phyloP scores from a whole-genome alignment of 2,329 filamentous ascomycete genomes.

The Pseudomassariella vexata region DNA sequence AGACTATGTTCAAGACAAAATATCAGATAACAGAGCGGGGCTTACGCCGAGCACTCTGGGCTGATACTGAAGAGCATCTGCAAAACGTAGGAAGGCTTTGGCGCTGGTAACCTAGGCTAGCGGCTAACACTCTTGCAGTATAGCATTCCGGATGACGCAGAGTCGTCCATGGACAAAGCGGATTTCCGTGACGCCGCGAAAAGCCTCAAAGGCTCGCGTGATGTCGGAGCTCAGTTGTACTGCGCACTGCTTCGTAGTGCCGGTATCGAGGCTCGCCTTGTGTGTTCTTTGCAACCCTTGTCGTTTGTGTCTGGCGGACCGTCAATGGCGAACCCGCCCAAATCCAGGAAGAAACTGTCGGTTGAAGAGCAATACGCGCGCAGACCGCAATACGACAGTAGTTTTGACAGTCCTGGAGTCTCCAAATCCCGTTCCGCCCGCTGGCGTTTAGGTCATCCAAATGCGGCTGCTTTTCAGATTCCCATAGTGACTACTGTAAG shows the following conservation, averaged over 20 bases:
- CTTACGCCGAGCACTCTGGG: conserved; percentile 68
- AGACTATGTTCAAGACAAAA: conserved; percentile 59
- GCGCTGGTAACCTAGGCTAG: conserved; percentile 9
- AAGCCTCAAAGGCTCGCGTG: conserved; percentile 72
- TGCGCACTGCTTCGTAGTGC: conserved; percentile 79
- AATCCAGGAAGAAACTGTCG: conserved; percentile 21
- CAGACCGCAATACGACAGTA: conserved; percentile 32
- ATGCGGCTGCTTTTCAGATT: conserved; percentile 46
- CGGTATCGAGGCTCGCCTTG: conserved; percentile 75
- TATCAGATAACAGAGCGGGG: conserved; percentile 70
- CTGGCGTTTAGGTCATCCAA: conserved; percentile 48
- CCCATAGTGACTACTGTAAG: conserved; percentile 34
- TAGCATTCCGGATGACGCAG: conserved; percentile 55
- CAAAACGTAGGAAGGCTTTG: conserved; percentile 40
- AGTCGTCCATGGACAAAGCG: conserved; percentile 60
- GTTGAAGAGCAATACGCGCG: conserved; percentile 30
- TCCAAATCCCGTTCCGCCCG: conserved; percentile 19
- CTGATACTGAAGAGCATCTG: conserved; percentile 57
- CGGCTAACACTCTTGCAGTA: conserved; percentile 31
- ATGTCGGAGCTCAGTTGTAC: conserved; percentile 85
- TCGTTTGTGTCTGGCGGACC: conserved; percentile 56
- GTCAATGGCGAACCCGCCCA: conserved; percentile 35
- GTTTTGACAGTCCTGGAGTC: conserved; percentile 22
- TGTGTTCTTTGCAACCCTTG: conserved; percentile 85
- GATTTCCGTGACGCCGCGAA: conserved; percentile 71